These are phyloP conservation scores for Umbilicaria muhlenbergii DNA, from an alignment of 495 filamentous ascomycete species.

Conservation along the genomic window DNA sequence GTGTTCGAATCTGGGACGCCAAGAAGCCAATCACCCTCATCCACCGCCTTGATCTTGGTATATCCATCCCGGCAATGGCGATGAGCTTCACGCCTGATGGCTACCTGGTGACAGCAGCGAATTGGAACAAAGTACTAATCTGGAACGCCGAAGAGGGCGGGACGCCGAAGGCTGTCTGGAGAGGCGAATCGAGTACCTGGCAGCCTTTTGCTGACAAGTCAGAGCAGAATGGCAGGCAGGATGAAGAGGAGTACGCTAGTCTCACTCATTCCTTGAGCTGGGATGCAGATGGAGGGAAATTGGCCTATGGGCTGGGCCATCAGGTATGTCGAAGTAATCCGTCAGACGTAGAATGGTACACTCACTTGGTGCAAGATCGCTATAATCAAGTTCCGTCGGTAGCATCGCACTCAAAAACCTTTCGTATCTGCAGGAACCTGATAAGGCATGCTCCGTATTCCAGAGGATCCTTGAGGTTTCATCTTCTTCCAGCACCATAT, in stretches of 20 bases:
- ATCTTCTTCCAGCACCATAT: no score
- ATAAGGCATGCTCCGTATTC: no score
- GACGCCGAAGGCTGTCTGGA: conserved; percentile 53
- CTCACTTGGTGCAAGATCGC: conserved; percentile 20
- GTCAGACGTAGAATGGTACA: not conserved
- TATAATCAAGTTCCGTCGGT: conserved; percentile 29
- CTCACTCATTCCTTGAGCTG: conserved; percentile 45
- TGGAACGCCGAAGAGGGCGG: conserved; percentile 56
- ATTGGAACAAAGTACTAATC: conserved; percentile 45
- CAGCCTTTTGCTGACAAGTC: conserved; percentile 18
- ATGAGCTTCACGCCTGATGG: conserved; percentile 61
- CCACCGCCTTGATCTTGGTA: conserved; percentile 27
- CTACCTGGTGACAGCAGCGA: conserved; percentile 51
- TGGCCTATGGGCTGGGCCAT: conserved; percentile 56
- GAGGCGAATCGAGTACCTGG: conserved; percentile 15
- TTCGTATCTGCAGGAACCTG: no score
- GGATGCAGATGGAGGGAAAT: conserved; percentile 57
- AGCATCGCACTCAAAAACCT: not conserved
- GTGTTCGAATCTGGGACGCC: conserved; percentile 51
- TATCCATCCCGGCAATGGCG: conserved; percentile 38
- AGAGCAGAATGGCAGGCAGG: conserved; percentile 18
- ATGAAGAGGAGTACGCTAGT: conserved; percentile 23
- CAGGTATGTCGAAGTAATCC: conserved; percentile 33
- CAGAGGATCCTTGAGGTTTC: no score
- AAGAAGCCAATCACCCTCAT: conserved; percentile 42